Base-by-base conservation (phyloP, 2,329 filamentous ascomycete species). In the Akanthomyces muscarius region DNA sequence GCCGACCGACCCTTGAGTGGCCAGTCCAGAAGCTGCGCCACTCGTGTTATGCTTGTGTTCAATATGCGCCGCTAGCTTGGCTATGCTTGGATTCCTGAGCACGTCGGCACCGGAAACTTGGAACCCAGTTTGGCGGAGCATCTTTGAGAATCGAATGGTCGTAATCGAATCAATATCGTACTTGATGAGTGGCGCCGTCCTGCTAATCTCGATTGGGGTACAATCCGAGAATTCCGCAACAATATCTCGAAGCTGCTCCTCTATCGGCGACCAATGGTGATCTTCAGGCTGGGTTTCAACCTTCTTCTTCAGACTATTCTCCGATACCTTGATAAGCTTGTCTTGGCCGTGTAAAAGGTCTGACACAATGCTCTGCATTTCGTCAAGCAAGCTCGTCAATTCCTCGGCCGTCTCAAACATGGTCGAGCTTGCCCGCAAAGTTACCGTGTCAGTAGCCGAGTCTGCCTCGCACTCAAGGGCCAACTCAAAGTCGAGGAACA, bases 81-180 rank as follows among this genome's bases (percentile, higher is more conserved):
- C 71, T 8, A 74, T 65, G 16, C 71, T 71, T 8, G 73, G 67
- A 61, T 71, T 70, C 7, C 73, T 70, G 68, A 76, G 71, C 4
- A 76, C 67, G 63, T 75, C 73, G 8, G 74, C 69, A 8, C 73
- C 74, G 1, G 73, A 72, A n/a, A 69, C 68, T 10, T 66, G 58
- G 33, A 75, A 53, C 2, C 67, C 68, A 4, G 62, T 28, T 36
- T 71, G 66, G 7, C 74, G 71, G 0, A 75, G 66, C 36, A 68
- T 68, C 42, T 69, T 68, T 7, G 73, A 69, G 56, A 75, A 74
- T 25, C 70, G 69, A 36, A 74, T 74, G 8, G 72, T 70, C 4
- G 69, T 71, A 21, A 74, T 70, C 0, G 71, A 74, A 60, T 74
- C 72, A 42, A 74, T 69, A 5, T 72, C 72, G 2, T 73, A 67